Conservation (phyloP, 2,329 filamentous ascomycete genomes). For the Reticulascus tulasneorum region DNA sequence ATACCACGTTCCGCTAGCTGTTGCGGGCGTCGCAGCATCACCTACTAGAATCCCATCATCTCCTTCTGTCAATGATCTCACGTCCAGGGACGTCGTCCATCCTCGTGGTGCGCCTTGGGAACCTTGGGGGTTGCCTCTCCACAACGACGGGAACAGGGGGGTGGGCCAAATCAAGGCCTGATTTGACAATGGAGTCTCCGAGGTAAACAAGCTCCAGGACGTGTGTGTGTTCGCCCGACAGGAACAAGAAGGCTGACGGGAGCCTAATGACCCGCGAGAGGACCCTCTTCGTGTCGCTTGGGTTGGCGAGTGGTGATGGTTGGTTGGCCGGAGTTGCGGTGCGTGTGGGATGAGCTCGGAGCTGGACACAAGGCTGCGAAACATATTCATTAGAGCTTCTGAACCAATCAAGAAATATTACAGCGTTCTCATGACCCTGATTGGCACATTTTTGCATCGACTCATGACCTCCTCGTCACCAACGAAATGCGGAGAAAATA, state of each 20-base stretch:
- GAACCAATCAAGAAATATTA: constrained; percentile 1
- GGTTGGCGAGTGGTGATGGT: neutral
- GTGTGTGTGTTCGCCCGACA: constrained; percentile 12
- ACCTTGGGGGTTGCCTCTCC: constrained; percentile 14
- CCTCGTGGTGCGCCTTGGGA: constrained; percentile 1
- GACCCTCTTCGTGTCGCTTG: constrained; percentile 5
- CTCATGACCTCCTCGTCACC: constrained; percentile 3
- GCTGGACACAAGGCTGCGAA: constrained; percentile 10
- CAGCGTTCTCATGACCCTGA: constrained; percentile 2
- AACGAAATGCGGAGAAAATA: constrained; percentile 10
- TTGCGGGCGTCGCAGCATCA: no score
- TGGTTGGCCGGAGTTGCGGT: neutral
- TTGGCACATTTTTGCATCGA: constrained; percentile 4
- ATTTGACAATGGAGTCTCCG: constrained; percentile 30
- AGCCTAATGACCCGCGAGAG: constrained; percentile 16
- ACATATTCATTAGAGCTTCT: constrained; percentile 5
- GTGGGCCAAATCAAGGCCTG: constrained; percentile 20
- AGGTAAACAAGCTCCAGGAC: constrained; percentile 10
- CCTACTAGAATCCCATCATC: no score
- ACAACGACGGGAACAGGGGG: constrained; percentile 21
- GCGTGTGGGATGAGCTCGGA: neutral
- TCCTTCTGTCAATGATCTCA: no score
- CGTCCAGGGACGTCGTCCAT: constrained; percentile 5
- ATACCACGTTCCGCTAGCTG: no score
- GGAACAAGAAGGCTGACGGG: constrained; percentile 24